These are phyloP conservation scores for Puccinia hordei DNA, from an alignment of 1,284 basidiomycete genomes.

Conservation along the genomic window DNA sequence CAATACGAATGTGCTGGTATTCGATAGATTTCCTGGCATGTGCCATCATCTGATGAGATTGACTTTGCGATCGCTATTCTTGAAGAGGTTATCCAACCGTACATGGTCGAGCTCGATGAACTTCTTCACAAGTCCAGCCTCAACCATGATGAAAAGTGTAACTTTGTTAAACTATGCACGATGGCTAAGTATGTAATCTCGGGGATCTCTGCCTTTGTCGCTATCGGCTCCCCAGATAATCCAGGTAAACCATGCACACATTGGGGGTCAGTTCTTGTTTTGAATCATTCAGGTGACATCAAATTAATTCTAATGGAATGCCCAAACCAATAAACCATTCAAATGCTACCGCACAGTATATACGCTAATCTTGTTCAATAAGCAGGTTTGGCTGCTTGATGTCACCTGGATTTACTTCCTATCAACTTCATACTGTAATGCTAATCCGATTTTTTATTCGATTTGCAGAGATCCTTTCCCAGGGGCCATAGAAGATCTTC, in stretches of 20 bases:
- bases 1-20: not conserved
- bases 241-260: conserved; percentile 27
- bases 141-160: conserved; percentile 43
- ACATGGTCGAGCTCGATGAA: conserved; percentile 70
- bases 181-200: conserved; percentile 23
- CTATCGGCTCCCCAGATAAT: conserved; percentile 29
- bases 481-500: conserved; percentile 58
- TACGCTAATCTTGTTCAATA: not conserved
- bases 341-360: not conserved
- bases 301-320: conserved; percentile 11
- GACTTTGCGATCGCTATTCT: conserved; percentile 78
- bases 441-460: not conserved
- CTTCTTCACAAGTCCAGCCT: conserved; percentile 59
- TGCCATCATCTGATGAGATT: conserved; percentile 74
- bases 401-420: conserved; percentile 1
- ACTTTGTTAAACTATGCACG: conserved; percentile 47
- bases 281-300: conserved; percentile 19
- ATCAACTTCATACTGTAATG: not conserved
- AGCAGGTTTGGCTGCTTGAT: conserved; percentile 4
- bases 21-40: conserved; percentile 78
- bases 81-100: conserved; percentile 70
- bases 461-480: conserved; percentile 58
- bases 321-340: not conserved
- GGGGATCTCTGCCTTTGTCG: conserved; percentile 36
- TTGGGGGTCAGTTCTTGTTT: conserved; percentile 43